Evolutionary conservation across 495 filamentous ascomycete species (phyloP).

Genomic region (Neurospora sp.): DNA sequence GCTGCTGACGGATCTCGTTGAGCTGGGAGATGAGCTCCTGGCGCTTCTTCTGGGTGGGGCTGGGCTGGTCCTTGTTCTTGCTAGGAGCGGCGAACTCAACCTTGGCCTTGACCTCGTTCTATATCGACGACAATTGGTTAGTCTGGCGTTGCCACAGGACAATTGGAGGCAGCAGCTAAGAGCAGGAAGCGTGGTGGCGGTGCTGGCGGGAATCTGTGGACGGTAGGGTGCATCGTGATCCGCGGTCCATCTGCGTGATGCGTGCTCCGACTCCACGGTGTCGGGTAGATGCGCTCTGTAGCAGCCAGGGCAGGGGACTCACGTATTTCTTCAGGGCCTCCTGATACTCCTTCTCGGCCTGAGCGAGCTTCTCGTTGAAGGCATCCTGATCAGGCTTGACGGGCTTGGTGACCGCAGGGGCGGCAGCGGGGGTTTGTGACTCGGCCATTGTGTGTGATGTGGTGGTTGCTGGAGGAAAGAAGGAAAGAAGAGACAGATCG

Average conservation of each 20-base stretch:
- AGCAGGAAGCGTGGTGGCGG: not conserved
- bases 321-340: conserved; percentile 68
- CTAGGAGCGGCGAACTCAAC: conserved; percentile 62
- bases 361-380: conserved; percentile 61
- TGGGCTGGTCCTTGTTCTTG: conserved; percentile 62
- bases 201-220: not conserved
- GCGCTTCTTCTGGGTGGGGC: conserved; percentile 62
- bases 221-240: not conserved
- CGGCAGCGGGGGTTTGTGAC: conserved; percentile 30
- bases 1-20: conserved; percentile 64
- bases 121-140: conserved; percentile 6
- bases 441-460: conserved; percentile 30
- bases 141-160: not conserved
- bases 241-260: not conserved
- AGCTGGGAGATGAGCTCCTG: conserved; percentile 71
- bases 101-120: conserved; percentile 81
- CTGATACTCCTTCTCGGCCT: conserved; percentile 75
- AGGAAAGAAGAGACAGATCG: conserved; percentile 2
- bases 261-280: not conserved
- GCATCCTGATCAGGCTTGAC: conserved; percentile 60
- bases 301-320: conserved; percentile 27
- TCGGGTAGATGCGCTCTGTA: not conserved
- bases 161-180: not conserved
- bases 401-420: conserved; percentile 48
- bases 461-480: not conserved